These are phyloP conservation scores for Aegilops longissima DNA, from an alignment of 176 grass and related monocot genomes.

Conservation along the genomic window DNA sequence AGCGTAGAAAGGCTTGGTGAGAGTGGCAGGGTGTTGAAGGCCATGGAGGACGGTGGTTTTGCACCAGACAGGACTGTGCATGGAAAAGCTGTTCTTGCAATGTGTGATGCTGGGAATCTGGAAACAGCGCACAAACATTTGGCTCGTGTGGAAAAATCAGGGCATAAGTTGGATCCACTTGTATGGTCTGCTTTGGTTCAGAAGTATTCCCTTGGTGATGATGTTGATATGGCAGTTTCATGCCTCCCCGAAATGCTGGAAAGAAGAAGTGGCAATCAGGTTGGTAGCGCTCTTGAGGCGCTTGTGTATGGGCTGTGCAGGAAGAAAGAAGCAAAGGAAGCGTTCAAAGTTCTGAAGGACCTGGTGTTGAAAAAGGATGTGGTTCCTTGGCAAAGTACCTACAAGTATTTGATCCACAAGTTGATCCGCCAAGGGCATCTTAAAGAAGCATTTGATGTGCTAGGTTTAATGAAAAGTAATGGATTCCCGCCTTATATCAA, in stretches of 20 bases:
- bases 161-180: slow-evolving; percentile 52
- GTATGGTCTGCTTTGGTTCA: slow-evolving; percentile 53
- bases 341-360: slow-evolving; percentile 54
- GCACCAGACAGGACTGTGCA: slow-evolving; percentile 44
- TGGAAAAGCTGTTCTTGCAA: slow-evolving; percentile 54
- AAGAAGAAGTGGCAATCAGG: slow-evolving; percentile 26
- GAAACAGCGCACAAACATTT: slow-evolving; percentile 54
- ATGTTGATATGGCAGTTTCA: slow-evolving; percentile 47
- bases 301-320: slow-evolving; percentile 52
- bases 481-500: slow-evolving; percentile 57
- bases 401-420: slow-evolving; percentile 65
- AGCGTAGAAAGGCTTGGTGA: slow-evolving; percentile 66
- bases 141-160: slow-evolving; percentile 41
- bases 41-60: slow-evolving; percentile 78
- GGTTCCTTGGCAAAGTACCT: slow-evolving; percentile 64
- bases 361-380: slow-evolving; percentile 44
- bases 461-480: slow-evolving; percentile 70
- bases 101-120: slow-evolving; percentile 54
- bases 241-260: slow-evolving; percentile 54
- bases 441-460: slow-evolving; percentile 56
- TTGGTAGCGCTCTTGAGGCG: slow-evolving; percentile 46
- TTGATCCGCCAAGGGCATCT: slow-evolving; percentile 44
- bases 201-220: slow-evolving; percentile 43
- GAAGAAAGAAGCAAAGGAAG: slow-evolving; percentile 51
- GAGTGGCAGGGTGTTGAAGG: slow-evolving; percentile 68